Evolutionary conservation across 148 eudicot genomes (phyloP).

Genomic region (Arctostaphylos glauca): DNA sequence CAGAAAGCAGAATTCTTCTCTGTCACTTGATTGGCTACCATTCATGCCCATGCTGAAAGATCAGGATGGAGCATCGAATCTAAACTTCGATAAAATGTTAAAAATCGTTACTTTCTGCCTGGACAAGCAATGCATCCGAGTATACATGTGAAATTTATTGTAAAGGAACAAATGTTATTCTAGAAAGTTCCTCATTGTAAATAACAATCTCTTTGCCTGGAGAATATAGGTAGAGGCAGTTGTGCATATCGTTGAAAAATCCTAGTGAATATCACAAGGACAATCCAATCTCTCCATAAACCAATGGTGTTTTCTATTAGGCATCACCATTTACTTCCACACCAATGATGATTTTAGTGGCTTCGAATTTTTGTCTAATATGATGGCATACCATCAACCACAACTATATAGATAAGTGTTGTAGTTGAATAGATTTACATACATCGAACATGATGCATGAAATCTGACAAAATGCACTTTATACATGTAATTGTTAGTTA

Average conservation of each 20-base stretch:
- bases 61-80: background rate
- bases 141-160: background rate
- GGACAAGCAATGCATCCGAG: background rate
- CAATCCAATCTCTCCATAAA: background rate
- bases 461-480: background rate
- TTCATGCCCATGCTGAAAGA: conserved; percentile 1
- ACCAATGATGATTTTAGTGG: background rate
- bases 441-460: background rate
- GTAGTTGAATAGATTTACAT: background rate
- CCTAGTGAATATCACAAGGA: background rate
- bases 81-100: background rate
- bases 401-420: background rate
- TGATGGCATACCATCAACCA: background rate
- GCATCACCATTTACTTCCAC: background rate
- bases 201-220: background rate
- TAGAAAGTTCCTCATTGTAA: background rate
- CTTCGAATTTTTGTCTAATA: background rate
- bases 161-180: background rate
- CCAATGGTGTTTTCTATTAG: no score
- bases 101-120: background rate
- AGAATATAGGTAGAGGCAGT: background rate
- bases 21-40: background rate
- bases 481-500: background rate
- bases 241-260: background rate
- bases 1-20: background rate